phyloP scores from a whole-genome alignment of 2,329 filamentous ascomycete genomes.

The Metarhizium anisopliae region DNA sequence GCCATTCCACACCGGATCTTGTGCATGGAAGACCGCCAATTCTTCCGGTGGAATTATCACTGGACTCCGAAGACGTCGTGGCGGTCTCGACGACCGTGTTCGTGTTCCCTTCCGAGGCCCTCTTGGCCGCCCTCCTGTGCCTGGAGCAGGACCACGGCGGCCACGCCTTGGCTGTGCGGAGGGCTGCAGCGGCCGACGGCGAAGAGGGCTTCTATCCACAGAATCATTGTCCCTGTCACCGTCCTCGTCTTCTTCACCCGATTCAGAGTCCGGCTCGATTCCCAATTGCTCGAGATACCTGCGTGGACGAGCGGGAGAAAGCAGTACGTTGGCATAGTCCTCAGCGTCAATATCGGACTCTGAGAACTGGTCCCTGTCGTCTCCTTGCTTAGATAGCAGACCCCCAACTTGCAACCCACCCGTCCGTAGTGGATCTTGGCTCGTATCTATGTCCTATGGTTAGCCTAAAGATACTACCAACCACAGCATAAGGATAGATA shows the following conservation, averaged over 20 bases:
- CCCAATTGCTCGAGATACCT: conserved; percentile 1
- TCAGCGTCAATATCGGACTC: neutral
- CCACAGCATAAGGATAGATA: no score
- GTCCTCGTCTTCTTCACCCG: conserved; percentile 2
- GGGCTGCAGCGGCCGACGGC: neutral
- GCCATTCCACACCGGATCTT: conserved; percentile 1
- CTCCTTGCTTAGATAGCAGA: no score
- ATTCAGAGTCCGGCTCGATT: neutral
- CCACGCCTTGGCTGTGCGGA: neutral
- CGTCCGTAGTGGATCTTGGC: no score
- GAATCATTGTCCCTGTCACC: neutral
- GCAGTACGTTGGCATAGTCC: neutral
- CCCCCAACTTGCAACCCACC: no score
- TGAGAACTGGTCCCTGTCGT: neutral
- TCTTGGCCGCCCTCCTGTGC: neutral
- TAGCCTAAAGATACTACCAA: no score
- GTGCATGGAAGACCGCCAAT: neutral
- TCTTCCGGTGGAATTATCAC: conserved; percentile 2
- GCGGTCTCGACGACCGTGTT: neutral
- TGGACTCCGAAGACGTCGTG: neutral
- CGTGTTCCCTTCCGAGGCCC: no score
- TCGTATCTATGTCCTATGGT: no score
- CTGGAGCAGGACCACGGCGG: neutral
- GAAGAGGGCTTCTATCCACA: neutral
- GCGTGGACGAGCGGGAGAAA: conserved; percentile 3